These are phyloP conservation scores for Quercus suber DNA, from an alignment of 306 rosid genomes.

Conservation along the genomic window DNA sequence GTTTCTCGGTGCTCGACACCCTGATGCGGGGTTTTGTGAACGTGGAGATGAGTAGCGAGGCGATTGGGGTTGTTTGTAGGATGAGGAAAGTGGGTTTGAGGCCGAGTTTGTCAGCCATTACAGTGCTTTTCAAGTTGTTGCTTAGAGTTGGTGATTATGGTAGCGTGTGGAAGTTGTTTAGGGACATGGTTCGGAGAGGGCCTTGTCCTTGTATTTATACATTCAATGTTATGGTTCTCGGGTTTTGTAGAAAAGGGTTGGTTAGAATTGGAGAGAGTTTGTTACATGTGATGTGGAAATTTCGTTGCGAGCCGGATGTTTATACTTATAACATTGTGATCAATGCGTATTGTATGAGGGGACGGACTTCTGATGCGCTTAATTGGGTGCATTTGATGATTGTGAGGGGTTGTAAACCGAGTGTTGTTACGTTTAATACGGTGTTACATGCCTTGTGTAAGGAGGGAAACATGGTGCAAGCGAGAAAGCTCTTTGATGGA, in stretches of 20 bases:
- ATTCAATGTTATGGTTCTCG: conserved; percentile 45
- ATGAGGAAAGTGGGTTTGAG: conserved; percentile 53
- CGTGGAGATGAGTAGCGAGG: conserved; percentile 56
- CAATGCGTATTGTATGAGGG: conserved; percentile 44
- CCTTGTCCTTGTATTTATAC: conserved; percentile 44
- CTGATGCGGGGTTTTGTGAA: conserved; percentile 57
- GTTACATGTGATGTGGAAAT: conserved; percentile 62
- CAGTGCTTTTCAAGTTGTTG: conserved; percentile 44
- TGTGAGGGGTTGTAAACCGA: too few species aligned
- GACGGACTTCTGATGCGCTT: conserved; percentile 45
- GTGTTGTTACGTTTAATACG: too few species aligned
- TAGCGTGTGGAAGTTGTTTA: conserved; percentile 67
- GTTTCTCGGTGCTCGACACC: conserved; percentile 59
- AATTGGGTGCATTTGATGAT: conserved; percentile 55
- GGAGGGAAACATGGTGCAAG: too few species aligned
- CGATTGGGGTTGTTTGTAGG: conserved; percentile 46
- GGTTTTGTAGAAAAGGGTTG: conserved; percentile 61
- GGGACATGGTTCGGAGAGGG: conserved; percentile 46
- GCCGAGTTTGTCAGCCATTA: conserved; percentile 46
- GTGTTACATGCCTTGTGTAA: too few species aligned
- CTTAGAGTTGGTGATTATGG: conserved; percentile 67
- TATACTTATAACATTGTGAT: conserved; percentile 52
- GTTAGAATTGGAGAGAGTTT: conserved; percentile 51
- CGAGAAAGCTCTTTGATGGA: too few species aligned
- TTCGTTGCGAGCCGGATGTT: conserved; percentile 49